Evolutionary conservation across 306 rosid species (phyloP), one percentile per base, ranked within the genome.

Genomic region (Gastrolobium villosum): DNA sequence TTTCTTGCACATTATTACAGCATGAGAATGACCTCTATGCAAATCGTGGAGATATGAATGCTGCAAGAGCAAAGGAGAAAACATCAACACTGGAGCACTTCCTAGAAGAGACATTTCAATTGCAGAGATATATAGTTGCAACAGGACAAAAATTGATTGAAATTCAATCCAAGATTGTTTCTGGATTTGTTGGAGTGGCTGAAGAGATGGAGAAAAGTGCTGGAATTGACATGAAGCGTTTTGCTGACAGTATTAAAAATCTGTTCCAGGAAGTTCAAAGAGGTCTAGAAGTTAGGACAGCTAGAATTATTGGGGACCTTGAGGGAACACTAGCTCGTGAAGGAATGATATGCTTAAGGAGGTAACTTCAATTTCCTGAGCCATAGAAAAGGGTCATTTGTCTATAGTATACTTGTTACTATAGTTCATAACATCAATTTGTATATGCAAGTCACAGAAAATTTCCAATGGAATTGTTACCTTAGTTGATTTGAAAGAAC

Each of bases 281-380:
- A 86, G 99, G 99, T 54, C 86, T 95, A 10, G 98, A 93, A 80
- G 93, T 93, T 82, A 80, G 94, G 41, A 93, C 96, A 34, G 85
- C 94, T 10, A 84, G 94, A 87, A 87, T 93, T 36, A 95, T 93
- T 40, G 99, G 99, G 65, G 97, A 95, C 74, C 94, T 95, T 79
- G 98, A 88, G 68, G 98, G 98, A 46, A 88, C 97, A 68, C 87
- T 95, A 65, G 97, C 99, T 71, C 85, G 97, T 79, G 98, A 95
- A 78, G 98, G 98, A 61, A 95, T 95, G 94, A 90, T 71, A 79
- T 66, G 85, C 26, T 90, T 86, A 79, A 89, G 90, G 70, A 92
- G 97, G 75, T 87, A 7, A 68, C 46, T 40, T 44, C 9, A 2
- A 2, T 70, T 70, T 65, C 34, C 44, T 34, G 28, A 34, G 65